phyloP scores from a whole-genome alignment of 139 green algal genomes.

The Picochlorum sp. region DNA sequence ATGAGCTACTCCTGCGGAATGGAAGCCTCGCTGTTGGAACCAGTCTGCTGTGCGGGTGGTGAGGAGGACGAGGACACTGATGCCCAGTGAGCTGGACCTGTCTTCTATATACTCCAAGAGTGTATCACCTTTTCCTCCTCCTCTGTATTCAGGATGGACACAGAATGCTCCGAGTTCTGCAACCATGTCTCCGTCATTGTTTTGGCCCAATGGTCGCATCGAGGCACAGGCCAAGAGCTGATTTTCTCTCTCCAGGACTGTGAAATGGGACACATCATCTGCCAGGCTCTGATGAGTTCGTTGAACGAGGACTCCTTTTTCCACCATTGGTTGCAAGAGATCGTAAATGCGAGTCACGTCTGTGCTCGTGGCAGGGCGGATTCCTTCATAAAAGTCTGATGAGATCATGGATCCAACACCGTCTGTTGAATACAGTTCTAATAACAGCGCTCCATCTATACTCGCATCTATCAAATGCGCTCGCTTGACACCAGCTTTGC shows the following conservation, averaged over 20 bases:
- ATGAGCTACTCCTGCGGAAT: conserved; percentile 23
- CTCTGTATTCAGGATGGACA: conserved; percentile 61
- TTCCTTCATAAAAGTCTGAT: conserved; percentile 90
- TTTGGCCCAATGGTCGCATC: conserved; percentile 50
- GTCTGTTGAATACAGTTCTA: conserved; percentile 93
- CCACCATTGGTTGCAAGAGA: conserved; percentile 54
- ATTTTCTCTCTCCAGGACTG: conserved; percentile 45
- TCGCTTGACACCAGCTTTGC: conserved; percentile 56
- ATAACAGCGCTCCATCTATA: conserved; percentile 44
- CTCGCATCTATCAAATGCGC: conserved; percentile 50
- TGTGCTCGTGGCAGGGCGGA: conserved; percentile 45
- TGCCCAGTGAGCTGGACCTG: conserved; percentile 27
- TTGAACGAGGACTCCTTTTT: conserved; percentile 35
- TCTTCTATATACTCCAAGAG: conserved; percentile 65
- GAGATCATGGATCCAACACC: conserved; percentile 88
- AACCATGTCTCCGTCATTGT: conserved; percentile 18
- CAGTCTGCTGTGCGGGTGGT: conserved; percentile 70
- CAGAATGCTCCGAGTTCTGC: conserved; percentile 87
- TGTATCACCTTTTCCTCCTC: conserved; percentile 78
- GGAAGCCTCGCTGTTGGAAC: conserved; percentile 71
- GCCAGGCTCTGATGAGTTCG: conserved; percentile 32
- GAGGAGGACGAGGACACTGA: conserved; percentile 25
- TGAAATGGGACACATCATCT: conserved; percentile 37
- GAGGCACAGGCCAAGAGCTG: conserved; percentile 75
- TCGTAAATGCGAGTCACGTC: conserved; percentile 55